Base-by-base conservation (phyloP, 768 basidiomycete genomes). In the Vararia minispora region DNA sequence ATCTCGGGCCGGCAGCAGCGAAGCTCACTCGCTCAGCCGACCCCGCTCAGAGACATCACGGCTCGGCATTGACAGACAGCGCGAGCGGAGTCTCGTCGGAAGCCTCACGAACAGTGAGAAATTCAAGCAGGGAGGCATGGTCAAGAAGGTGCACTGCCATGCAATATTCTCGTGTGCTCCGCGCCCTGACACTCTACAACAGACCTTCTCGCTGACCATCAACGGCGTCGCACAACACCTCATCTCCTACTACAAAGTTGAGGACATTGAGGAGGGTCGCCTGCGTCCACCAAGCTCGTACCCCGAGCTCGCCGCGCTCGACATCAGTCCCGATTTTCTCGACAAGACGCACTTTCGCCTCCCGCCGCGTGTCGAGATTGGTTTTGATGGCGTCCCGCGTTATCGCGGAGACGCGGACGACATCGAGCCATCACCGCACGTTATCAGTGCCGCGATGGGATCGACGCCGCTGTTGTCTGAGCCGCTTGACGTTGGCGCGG, bases 121-220 rank as follows among this genome's bases (percentile, higher is more conserved):
- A 59, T 97, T 94, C 71, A 94, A 92, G 55, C 58, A 70, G 0
- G 82, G 89, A 41, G 94, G 94, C 6, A 72, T 98, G 58, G 89
- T 97, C 78, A 98, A 98, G 69, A 95, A 97, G 76, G 94, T 90
- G 31, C 49, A 4, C 25, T 39, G 21, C 42, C 16, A 24, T 34
- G 16, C 25, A 17, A 26, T 33, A 23, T 12, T 21, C 12, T 26
- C 5, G 30, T 28, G n/a, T 18, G 13, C 31, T 27, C 1, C 24
- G 17, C 20, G 22, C 6, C 11, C 14, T 28, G 29, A 12, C n/a
- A n/a, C n/a, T 46, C 31, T 32, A 22, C 30, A 14, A 21, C 55
- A 94, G 90, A 94, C 91, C 7, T 91, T 95, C 57, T 94, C 91
- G 9, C 65, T 95, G 40, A 79, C 79, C 16, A 88, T 91, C 42